Percentiles rank a stretch among this genome's conserved stretches.
Evolutionary conservation across 768 basidiomycete species (phyloP).

Genomic region (Mycena albidolilacea): DNA sequence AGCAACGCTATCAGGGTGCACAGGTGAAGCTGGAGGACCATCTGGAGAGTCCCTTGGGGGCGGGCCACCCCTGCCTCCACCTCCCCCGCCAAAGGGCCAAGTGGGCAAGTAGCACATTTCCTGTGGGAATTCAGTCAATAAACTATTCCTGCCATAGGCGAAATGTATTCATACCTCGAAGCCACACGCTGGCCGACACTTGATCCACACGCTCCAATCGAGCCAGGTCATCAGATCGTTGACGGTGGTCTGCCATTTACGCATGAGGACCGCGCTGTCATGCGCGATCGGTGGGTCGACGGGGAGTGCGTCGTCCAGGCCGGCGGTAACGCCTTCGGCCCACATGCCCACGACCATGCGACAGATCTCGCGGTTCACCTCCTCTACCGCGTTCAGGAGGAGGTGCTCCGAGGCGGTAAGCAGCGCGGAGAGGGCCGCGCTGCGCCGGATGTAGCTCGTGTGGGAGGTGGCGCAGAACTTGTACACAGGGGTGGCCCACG

Average conservation of each 20-base stretch:
- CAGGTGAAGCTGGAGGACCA: not conserved
- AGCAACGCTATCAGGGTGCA: not conserved
- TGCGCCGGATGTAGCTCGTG: conserved; percentile 43
- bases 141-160: not conserved
- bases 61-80: not conserved
- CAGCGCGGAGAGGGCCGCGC: conserved; percentile 26
- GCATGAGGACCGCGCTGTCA: conserved; percentile 22
- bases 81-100: conserved; percentile 38
- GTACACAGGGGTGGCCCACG: conserved; percentile 56
- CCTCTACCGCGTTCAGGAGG: conserved; percentile 38
- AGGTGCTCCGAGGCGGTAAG: conserved; percentile 40
- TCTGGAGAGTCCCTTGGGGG: not conserved
- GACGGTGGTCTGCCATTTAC: conserved; percentile 33
- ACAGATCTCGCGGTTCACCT: conserved; percentile 43
- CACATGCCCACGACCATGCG: conserved; percentile 39
- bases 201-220: conserved; percentile 45
- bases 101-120: conserved; percentile 46
- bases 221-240: conserved; percentile 41
- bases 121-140: not conserved
- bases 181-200: conserved; percentile 42
- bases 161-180: conserved; percentile 39
- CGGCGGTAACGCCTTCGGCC: conserved; percentile 40
- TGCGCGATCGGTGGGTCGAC: conserved; percentile 12
- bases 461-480: conserved; percentile 52
- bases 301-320: conserved; percentile 34